Evolutionary conservation across 1,284 basidiomycete species (phyloP).

Genomic region (Apiotrichum gamsii): DNA sequence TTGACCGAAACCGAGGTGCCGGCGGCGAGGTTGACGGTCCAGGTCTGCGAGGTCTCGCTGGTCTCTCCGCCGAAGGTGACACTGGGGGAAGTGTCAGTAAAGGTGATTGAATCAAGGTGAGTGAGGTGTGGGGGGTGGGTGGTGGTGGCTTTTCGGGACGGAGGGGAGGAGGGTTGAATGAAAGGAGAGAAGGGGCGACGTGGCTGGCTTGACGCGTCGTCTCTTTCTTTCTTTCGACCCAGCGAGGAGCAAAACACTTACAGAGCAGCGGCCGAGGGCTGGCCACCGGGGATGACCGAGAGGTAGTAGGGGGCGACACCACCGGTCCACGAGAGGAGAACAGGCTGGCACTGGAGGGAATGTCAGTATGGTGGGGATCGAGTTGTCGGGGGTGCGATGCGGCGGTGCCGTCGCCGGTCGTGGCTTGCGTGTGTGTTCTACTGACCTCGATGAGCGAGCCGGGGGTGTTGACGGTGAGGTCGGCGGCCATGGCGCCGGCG

Average conservation of each 20-base stretch:
- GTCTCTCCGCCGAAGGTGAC: constrained; percentile 29
- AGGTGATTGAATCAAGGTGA: no score
- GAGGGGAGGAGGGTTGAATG: no score
- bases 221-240: no score
- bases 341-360: constrained; percentile 35
- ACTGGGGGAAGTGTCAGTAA: no score
- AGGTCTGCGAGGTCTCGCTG: constrained; percentile 54
- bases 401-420: no score
- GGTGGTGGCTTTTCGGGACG: no score
- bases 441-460: constrained; percentile 28
- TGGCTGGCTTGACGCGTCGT: no score
- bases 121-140: no score
- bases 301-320: constrained; percentile 62
- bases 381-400: no score
- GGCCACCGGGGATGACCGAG: constrained; percentile 64
- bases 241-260: constrained; percentile 29
- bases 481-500: constrained; percentile 43
- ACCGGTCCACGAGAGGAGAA: constrained; percentile 54
- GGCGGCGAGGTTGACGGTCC: constrained; percentile 56
- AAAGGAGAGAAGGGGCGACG: no score
- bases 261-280: constrained; percentile 53
- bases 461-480: constrained; percentile 59
- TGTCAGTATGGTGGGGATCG: not conserved
- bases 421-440: not conserved
- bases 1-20: constrained; percentile 48